Percentiles rank a stretch among this genome's conserved stretches.
Conservation (phyloP, 441 rosid genomes). For the Populus hybrid region DNA sequence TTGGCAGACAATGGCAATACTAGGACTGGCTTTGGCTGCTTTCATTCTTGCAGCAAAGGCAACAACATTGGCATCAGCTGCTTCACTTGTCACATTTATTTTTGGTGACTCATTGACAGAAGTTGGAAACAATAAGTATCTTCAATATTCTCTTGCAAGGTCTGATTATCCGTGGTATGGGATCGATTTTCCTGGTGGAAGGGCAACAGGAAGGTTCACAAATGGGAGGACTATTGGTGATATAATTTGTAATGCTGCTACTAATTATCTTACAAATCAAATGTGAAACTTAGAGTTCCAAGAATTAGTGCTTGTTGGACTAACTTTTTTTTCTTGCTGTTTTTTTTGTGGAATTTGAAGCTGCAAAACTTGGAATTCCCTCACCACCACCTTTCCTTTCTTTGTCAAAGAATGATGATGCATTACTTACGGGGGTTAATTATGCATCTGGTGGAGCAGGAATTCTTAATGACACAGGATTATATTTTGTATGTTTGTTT, state of each 20-base stretch:
- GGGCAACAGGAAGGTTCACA: conserved; percentile 87
- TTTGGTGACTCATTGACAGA: conserved; percentile 89
- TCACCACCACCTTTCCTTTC: conserved; percentile 83
- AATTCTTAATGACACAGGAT: conserved; percentile 85
- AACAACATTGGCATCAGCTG: conserved; percentile 22
- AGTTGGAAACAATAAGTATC: conserved; percentile 81
- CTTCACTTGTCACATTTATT: conserved; percentile 53
- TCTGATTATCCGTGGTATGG: conserved; percentile 85
- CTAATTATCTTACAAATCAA: neutral
- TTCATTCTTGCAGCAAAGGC: conserved; percentile 16
- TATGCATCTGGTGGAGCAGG: conserved; percentile 98
- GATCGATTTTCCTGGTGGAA: conserved; percentile 56
- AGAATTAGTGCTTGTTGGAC: neutral
- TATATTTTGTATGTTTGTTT: conserved; percentile 55
- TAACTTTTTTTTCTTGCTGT: neutral
- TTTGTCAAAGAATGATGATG: conserved; percentile 42
- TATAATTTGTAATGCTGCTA: conserved; percentile 43
- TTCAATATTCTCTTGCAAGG: conserved; percentile 76
- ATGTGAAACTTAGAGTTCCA: neutral
- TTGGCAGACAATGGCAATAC: conserved; percentile 10
- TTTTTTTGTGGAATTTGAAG: conserved; percentile 29
- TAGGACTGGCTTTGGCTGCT: conserved; percentile 21
- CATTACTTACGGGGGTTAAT: conserved; percentile 61
- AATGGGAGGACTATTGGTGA: conserved; percentile 91
- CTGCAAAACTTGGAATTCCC: conserved; percentile 69